Conservation (phyloP, 2,329 filamentous ascomycete genomes). For the Cladosporium cucumerinum region DNA sequence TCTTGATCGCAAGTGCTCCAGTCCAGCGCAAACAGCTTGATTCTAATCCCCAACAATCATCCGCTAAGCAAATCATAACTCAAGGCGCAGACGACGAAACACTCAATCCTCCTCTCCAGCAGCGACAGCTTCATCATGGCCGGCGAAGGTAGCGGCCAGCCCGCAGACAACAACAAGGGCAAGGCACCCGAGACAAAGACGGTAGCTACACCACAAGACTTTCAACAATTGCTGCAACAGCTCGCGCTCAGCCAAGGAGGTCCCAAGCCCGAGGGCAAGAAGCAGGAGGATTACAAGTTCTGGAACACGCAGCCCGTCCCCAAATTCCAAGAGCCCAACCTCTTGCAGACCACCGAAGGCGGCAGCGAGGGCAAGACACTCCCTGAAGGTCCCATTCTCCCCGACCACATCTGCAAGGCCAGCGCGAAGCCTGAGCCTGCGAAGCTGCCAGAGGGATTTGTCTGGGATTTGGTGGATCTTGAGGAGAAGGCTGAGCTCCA, state of each 20-base stretch:
- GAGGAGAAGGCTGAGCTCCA: constrained; percentile 71
- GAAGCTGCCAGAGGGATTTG: constrained; percentile 75
- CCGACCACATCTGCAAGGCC: constrained; percentile 69
- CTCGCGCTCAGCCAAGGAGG: constrained; percentile 24
- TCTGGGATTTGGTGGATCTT: constrained; percentile 91
- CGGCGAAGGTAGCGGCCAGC: constrained; percentile 4
- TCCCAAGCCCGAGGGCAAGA: constrained; percentile 32
- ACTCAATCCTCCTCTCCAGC: neutral
- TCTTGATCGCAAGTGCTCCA: neutral
- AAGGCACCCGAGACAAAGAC: constrained; percentile 2
- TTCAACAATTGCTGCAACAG: constrained; percentile 31
- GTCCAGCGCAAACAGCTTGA: neutral
- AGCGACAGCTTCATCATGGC: neutral
- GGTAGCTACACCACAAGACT: constrained; percentile 25
- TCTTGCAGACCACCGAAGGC: constrained; percentile 36
- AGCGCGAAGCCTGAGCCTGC: constrained; percentile 56
- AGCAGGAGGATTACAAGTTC: constrained; percentile 71
- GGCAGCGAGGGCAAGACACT: constrained; percentile 42
- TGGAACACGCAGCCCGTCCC: constrained; percentile 97
- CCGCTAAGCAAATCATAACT: no score
- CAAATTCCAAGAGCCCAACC: constrained; percentile 59
- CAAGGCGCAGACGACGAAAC: neutral
- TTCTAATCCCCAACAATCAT: no score
- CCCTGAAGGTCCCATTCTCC: constrained; percentile 79
- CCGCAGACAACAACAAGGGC: constrained; percentile 11